A percentile compares a stretch with the other conserved stretches of the same genome.
phyloP scores from a whole-genome alignment of 805 yeast species.

The Sugiyamaella lignohabitans region DNA sequence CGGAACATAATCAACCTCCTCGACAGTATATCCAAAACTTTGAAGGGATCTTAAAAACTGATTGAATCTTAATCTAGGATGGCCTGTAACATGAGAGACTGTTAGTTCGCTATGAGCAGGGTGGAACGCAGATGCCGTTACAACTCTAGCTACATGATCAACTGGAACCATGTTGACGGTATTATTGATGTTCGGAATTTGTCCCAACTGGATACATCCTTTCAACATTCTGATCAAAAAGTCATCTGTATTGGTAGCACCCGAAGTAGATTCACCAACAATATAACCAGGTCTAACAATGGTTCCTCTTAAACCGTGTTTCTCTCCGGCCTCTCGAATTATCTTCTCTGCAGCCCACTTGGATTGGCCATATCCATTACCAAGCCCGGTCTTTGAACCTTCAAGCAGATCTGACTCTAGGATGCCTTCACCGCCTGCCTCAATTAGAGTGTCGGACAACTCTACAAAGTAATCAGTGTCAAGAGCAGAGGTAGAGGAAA shows the following conservation, averaged over 20 bases:
- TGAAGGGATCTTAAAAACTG: slow-evolving; percentile 62
- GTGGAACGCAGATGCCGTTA: slow-evolving; percentile 72
- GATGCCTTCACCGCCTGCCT: slow-evolving; percentile 64
- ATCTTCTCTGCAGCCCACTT: slow-evolving; percentile 96
- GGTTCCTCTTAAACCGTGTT: slow-evolving; percentile 74
- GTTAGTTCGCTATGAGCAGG: slow-evolving; percentile 54
- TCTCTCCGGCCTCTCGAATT: slow-evolving; percentile 77
- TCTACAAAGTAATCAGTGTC: slow-evolving; percentile 78
- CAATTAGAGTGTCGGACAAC: slow-evolving; percentile 62
- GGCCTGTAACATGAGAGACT: slow-evolving; percentile 96
- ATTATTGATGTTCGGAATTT: slow-evolving; percentile 78
- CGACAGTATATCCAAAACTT: slow-evolving; percentile 66
- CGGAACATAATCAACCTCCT: slow-evolving; percentile 55
- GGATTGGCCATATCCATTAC: slow-evolving; percentile 94
- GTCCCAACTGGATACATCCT: slow-evolving; percentile 86
- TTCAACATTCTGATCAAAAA: slow-evolving; percentile 90
- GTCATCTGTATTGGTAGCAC: slow-evolving; percentile 94
- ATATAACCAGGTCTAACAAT: slow-evolving; percentile 95
- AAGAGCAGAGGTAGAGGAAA: slow-evolving; percentile 89
- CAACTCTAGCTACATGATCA: slow-evolving; percentile 93
- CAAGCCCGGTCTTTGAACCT: slow-evolving; percentile 77
- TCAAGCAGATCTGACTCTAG: slow-evolving; percentile 74
- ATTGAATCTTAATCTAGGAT: slow-evolving; percentile 81
- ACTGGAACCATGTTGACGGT: slow-evolving; percentile 96
- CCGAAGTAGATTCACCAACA: slow-evolving; percentile 76